These are phyloP conservation scores for Alternaria postmessia DNA, from an alignment of 2,329 filamentous ascomycete species.

Conservation along the genomic window DNA sequence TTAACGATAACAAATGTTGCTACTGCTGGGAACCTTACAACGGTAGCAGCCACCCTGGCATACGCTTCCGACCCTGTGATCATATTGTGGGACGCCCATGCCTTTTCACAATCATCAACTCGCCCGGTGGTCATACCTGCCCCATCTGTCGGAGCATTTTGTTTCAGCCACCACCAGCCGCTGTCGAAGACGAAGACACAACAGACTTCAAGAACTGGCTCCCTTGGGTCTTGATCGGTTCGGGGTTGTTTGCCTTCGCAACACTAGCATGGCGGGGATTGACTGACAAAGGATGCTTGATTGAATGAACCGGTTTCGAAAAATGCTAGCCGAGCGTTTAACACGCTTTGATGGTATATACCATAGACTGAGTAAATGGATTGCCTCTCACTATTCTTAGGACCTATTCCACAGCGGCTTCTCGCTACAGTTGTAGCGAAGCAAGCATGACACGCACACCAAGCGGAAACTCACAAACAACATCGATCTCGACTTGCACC, in stretches of 20 bases:
- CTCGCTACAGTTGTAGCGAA: background rate
- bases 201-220: background rate
- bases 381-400: background rate
- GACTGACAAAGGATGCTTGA: background rate
- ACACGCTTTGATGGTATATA: background rate
- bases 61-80: background rate
- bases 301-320: fast-evolving
- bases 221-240: background rate
- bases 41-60: background rate
- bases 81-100: background rate
- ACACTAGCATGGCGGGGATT: background rate
- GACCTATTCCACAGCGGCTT: background rate
- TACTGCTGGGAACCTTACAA: background rate
- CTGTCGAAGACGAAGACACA: background rate
- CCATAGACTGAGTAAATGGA: background rate
- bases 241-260: background rate
- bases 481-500: background rate
- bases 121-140: background rate
- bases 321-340: background rate
- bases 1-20: background rate
- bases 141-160: background rate
- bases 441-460: background rate
- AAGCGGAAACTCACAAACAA: background rate
- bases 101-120: background rate
- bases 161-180: background rate